Base-by-base conservation (phyloP, 1,284 basidiomycete species). In the Paramarasmius palmivorus region DNA sequence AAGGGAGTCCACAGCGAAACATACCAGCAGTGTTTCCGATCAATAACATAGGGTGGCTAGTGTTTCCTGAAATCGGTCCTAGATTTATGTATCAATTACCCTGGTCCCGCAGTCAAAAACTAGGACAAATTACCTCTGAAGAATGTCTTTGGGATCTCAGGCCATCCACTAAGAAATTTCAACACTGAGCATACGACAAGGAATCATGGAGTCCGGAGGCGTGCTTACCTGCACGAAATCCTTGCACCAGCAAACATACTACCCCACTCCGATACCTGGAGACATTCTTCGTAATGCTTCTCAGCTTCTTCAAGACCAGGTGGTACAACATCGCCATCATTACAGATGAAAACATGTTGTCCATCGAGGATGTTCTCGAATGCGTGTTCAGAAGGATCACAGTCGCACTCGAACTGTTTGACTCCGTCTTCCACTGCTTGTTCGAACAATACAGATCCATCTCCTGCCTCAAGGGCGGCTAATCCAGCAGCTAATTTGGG, bases 1-100 rank as follows among this genome's bases (percentile, higher is more conserved):
- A 3, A 12, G 14, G n/a, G 37, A n/a, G 29, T 9, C 39, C n/a
- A 7, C 23, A 23, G 49, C 8, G 15, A 38, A 15, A 32, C 57
- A 26, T 41, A 57, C 57, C 57, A 12, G 52, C 52, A 36, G 55
- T 49, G 40, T 59, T 59, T 2, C 57, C 57, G 37, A 59, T 48
- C 7, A 57, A 8, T n/a, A 57, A 25, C 12, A 59, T 25, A 2
- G 56, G 58, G 20, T 35, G 47, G 37, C 53, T 57, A 3, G 58
- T 59, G 35, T 57, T 57, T 15, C 42, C 58, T 8, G n/a, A 22
- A 22, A 59, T 46, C 1, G 58, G 58, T 4, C 56, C 56, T 54
- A 19, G 12, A 17, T 10, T 10, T 19, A 12, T 15, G 25, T n/a
- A n/a, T 47, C 6, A 15, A 10, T 1, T 39, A n/a, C 32, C n/a